Evolutionary conservation across 768 basidiomycete genomes (phyloP).

Genomic region (Russula sp.): DNA sequence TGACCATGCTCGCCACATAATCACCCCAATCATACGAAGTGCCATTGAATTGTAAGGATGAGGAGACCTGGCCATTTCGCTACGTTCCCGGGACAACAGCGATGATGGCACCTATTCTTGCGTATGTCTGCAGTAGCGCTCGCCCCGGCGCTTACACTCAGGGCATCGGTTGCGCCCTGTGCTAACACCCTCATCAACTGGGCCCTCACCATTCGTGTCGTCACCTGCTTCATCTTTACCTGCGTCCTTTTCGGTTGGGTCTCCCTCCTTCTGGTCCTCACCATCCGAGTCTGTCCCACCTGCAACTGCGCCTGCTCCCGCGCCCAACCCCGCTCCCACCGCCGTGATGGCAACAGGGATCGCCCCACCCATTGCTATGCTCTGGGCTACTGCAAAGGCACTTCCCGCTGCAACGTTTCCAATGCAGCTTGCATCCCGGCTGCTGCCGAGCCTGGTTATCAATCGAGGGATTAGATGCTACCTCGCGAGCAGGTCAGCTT

Average conservation of each 20-base stretch:
- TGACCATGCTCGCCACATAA: too few relatives aligned
- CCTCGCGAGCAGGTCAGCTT: neutral
- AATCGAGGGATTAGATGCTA: neutral
- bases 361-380: conserved; percentile 20
- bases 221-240: too few relatives aligned
- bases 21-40: too few relatives aligned
- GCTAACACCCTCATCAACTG: neutral
- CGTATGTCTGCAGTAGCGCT: neutral
- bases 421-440: conserved; percentile 17
- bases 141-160: neutral
- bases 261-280: neutral
- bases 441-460: conserved; percentile 4
- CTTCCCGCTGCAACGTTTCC: conserved; percentile 23
- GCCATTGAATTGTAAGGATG: too few relatives aligned
- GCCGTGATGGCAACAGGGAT: neutral
- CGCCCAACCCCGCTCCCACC: neutral
- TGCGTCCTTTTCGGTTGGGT: neutral
- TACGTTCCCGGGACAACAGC: neutral
- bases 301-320: neutral
- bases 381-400: conserved; percentile 14
- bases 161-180: neutral
- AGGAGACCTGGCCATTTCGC: neutral
- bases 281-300: neutral
- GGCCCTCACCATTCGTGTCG: too few relatives aligned
- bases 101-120: neutral